These are phyloP conservation scores for Pittosporum tobira DNA, from an alignment of 129 eudicot species.

Conservation along the genomic window DNA sequence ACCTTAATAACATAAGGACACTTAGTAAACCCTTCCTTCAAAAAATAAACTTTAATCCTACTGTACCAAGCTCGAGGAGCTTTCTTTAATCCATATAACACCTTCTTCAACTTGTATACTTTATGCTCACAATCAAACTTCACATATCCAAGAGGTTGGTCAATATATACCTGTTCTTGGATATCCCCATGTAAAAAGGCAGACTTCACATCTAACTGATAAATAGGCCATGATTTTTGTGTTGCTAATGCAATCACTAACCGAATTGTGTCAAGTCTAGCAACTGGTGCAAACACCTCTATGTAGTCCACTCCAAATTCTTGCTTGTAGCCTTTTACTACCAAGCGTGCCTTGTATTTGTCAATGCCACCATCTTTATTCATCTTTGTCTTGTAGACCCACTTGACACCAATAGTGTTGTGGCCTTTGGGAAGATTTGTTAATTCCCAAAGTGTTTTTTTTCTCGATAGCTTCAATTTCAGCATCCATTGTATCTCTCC, in stretches of 20 bases:
- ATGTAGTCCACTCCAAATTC: not conserved
- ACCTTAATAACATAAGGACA: not conserved
- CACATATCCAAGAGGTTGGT: not conserved
- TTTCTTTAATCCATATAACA: not conserved
- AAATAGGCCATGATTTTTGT: not conserved
- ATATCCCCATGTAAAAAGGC: not conserved
- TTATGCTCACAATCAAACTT: not conserved
- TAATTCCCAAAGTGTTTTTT: constrained; percentile 1
- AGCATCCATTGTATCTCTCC: constrained; percentile 7
- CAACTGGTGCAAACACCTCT: too few species aligned
- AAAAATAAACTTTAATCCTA: not conserved
- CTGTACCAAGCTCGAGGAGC: too few species aligned
- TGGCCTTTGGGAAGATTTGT: not conserved
- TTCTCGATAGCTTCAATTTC: not conserved
- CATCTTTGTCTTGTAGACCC: too few species aligned
- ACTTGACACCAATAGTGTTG: not conserved
- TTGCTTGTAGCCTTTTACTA: not conserved
- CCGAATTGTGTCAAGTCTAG: too few species aligned
- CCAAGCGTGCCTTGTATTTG: not conserved
- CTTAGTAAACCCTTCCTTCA: too few species aligned
- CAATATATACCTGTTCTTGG: not conserved
- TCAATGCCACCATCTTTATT: not conserved
- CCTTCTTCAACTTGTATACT: not conserved
- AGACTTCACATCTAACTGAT: not conserved
- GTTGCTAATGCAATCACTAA: too few species aligned